A percentile compares a stretch with the other conserved stretches of the same genome.
Conservation (phyloP, 805 yeast genomes). For the Myxozyma kluyveri region DNA sequence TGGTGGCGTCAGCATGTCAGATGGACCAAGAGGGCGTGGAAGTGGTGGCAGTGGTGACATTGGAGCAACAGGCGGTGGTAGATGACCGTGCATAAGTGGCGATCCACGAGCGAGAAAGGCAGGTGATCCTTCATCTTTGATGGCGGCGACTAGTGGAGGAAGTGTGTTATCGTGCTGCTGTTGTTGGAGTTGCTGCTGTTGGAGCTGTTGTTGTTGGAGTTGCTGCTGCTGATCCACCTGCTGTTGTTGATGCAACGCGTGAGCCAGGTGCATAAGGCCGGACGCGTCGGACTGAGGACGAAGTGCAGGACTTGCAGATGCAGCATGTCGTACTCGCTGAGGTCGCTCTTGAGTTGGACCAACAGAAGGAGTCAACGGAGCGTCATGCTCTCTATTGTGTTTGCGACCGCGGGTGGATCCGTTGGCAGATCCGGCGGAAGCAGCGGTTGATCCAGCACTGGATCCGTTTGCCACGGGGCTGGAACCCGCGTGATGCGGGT, state of each 20-base stretch:
- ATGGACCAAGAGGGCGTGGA: constrained; percentile 24
- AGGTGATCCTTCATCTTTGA: constrained; percentile 18
- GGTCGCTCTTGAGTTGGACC: background rate
- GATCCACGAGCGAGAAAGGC: constrained; percentile 5
- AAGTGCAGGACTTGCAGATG: constrained; percentile 7
- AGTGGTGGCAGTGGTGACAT: constrained; percentile 22
- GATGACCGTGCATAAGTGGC: constrained; percentile 6
- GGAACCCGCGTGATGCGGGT: constrained; percentile 8
- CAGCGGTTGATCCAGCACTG: background rate
- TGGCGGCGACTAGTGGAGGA: constrained; percentile 15
- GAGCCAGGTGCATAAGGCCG: constrained; percentile 26
- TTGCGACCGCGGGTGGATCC: constrained; percentile 5
- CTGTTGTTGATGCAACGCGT: constrained; percentile 24
- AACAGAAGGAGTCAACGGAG: constrained; percentile 1
- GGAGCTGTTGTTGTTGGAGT: constrained; percentile 6
- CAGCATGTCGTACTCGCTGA: background rate
- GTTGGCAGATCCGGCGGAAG: constrained; percentile 1
- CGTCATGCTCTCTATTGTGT: constrained; percentile 1
- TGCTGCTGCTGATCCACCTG: constrained; percentile 15
- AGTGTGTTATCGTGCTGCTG: constrained; percentile 3
- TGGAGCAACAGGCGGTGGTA: background rate
- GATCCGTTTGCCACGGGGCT: background rate
- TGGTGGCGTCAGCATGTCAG: constrained; percentile 29
- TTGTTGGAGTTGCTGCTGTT: constrained; percentile 3
- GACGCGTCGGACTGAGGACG: constrained; percentile 15